A percentile compares a stretch with the other conserved stretches of the same genome.
These are phyloP conservation scores for Primulina eburnea DNA, from an alignment of 257 asterid genomes.

Conservation along the genomic window DNA sequence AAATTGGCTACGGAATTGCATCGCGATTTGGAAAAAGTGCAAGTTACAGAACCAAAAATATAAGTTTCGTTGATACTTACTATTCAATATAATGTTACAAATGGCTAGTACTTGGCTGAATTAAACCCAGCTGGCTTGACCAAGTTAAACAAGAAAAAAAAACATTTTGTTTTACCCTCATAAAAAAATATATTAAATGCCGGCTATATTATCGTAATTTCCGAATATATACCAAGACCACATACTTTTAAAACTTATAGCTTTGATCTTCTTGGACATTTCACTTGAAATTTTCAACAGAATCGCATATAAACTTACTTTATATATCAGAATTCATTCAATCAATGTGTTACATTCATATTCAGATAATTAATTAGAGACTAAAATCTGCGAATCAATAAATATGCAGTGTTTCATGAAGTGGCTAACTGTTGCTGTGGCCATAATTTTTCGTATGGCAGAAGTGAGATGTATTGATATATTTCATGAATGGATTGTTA, in stretches of 20 bases:
- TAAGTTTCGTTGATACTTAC: no score
- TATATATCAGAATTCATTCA: neutral
- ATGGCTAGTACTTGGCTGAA: no score
- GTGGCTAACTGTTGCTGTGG: conserved; percentile 10
- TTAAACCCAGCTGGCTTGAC: neutral
- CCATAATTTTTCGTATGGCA: conserved; percentile 15
- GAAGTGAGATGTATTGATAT: conserved; percentile 26
- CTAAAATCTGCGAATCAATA: neutral
- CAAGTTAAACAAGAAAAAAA: neutral
- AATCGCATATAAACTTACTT: neutral
- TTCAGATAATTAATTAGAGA: neutral
- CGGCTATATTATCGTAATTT: neutral
- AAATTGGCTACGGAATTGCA: no score
- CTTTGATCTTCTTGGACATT: conserved; percentile 5
- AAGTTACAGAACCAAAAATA: no score
- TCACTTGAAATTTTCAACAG: neutral
- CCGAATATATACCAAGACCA: neutral
- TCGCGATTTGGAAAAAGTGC: no score
- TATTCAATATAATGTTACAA: no score
- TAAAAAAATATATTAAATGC: neutral
- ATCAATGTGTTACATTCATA: neutral
- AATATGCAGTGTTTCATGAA: neutral
- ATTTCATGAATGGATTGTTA: conserved; percentile 37
- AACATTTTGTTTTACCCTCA: conserved; percentile 13
- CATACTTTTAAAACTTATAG: neutral